Evolutionary conservation across 2,329 filamentous ascomycete species (phyloP).

Genomic region (Alternaria sp.): DNA sequence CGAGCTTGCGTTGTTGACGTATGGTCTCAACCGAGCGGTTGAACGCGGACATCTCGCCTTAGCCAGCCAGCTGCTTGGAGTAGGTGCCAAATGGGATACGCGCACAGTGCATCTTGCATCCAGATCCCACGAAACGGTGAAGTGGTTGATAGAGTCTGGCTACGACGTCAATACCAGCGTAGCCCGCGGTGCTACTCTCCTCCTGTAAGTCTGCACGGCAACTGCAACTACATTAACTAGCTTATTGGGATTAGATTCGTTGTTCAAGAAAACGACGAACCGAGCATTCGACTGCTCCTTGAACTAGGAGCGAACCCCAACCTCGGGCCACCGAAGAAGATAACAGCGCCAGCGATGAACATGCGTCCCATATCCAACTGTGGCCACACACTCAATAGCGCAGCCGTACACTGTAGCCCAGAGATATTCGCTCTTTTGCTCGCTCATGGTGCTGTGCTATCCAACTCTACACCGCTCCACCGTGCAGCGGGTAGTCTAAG

Average conservation of each 20-base stretch:
- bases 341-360: not conserved
- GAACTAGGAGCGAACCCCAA: not conserved
- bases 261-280: not conserved
- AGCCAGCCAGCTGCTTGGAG: not conserved
- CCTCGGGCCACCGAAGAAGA: not conserved
- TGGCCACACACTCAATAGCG: not conserved
- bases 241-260: not conserved
- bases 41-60: not conserved
- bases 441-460: not conserved
- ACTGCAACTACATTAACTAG: not conserved
- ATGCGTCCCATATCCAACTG: not conserved
- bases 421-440: not conserved
- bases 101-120: not conserved
- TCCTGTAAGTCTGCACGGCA: not conserved
- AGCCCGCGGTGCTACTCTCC: not conserved
- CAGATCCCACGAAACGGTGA: not conserved
- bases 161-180: not conserved
- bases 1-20: not conserved
- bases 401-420: not conserved
- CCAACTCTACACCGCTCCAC: not conserved
- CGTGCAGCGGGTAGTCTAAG: not conserved
- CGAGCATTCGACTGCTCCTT: not conserved
- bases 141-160: not conserved
- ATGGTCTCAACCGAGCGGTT: not conserved
- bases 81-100: not conserved